These are phyloP conservation scores for Vitis hybrid DNA, from an alignment of 177 flowering plant species.

Conservation along the genomic window DNA sequence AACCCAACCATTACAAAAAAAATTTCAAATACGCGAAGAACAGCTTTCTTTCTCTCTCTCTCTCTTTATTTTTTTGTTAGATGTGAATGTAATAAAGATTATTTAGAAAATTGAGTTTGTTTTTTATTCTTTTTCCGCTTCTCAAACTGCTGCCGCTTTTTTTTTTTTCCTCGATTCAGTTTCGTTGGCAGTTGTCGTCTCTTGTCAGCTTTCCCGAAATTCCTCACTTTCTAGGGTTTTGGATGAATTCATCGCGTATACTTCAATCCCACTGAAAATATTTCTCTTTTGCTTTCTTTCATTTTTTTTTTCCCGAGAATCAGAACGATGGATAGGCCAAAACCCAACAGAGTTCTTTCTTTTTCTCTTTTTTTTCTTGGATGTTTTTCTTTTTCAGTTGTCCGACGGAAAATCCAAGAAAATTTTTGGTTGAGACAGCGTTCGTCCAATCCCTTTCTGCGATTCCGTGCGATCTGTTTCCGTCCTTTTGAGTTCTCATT, in stretches of 20 bases:
- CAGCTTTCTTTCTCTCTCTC: no score
- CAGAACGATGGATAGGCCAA: constrained; percentile 18
- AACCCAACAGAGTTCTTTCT: constrained; percentile 7
- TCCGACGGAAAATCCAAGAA: constrained; percentile 17
- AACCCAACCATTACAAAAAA: no score
- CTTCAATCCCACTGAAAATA: not conserved
- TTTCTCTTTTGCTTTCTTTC: constrained; percentile 5
- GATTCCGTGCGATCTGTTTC: constrained; percentile 18
- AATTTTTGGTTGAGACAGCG: not conserved
- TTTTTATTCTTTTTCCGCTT: constrained; percentile 7
- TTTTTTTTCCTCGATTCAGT: not conserved
- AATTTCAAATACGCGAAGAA: no score
- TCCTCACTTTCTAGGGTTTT: constrained; percentile 4
- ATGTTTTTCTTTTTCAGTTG: no score
- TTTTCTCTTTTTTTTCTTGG: no score
- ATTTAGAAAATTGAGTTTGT: no score
- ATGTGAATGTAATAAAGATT: no score
- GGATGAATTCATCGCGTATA: no score
- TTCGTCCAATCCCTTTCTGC: constrained; percentile 35
- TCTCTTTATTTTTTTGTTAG: no score
- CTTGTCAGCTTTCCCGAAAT: constrained; percentile 32
- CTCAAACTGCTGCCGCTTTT: constrained; percentile 26
- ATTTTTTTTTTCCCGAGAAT: constrained; percentile 17
- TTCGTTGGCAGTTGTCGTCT: not conserved
- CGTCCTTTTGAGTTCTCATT: not conserved